Evolutionary conservation across 2,329 filamentous ascomycete genomes (phyloP).

Genomic region (Akanthomyces uredinophilus): DNA sequence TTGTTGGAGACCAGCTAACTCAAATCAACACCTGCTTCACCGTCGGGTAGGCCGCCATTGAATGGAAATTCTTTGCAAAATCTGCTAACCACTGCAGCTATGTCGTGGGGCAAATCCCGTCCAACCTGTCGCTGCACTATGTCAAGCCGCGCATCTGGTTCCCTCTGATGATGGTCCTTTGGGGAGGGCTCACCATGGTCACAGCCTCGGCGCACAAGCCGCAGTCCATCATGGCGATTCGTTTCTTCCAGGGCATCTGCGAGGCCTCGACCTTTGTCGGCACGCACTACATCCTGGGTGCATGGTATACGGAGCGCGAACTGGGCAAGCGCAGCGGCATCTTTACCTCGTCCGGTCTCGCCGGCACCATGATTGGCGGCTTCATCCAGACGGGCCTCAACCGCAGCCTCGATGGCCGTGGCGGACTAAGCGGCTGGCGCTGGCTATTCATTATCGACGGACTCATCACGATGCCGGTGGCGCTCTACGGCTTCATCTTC

Average conservation of each 20-base stretch:
- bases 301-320: conserved; percentile 57
- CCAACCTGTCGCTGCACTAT: conserved; percentile 58
- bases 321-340: conserved; percentile 59
- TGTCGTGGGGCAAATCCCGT: conserved; percentile 54
- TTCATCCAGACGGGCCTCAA: conserved; percentile 61
- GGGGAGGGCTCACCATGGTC: conserved; percentile 59
- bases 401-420: conserved; percentile 32
- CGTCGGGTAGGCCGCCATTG: conserved; percentile 26
- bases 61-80: neutral
- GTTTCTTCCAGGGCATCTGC: conserved; percentile 35
- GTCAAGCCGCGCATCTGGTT: conserved; percentile 60
- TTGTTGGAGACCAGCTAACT: conserved; percentile 40
- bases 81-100: conserved; percentile 23
- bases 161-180: conserved; percentile 57
- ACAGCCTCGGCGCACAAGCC: conserved; percentile 35
- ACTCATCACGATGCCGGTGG: conserved; percentile 35
- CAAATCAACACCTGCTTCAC: conserved; percentile 34
- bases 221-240: conserved; percentile 34
- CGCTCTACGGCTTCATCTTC: conserved; percentile 30
- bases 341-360: conserved; percentile 56
- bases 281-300: conserved; percentile 39
- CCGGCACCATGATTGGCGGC: conserved; percentile 48
- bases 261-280: conserved; percentile 37
- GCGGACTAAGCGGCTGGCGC: conserved; percentile 59
- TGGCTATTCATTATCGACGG: conserved; percentile 71